These are phyloP conservation scores for Calcarisporium arbuscula DNA, from an alignment of 2,329 filamentous ascomycete genomes.

Conservation along the genomic window DNA sequence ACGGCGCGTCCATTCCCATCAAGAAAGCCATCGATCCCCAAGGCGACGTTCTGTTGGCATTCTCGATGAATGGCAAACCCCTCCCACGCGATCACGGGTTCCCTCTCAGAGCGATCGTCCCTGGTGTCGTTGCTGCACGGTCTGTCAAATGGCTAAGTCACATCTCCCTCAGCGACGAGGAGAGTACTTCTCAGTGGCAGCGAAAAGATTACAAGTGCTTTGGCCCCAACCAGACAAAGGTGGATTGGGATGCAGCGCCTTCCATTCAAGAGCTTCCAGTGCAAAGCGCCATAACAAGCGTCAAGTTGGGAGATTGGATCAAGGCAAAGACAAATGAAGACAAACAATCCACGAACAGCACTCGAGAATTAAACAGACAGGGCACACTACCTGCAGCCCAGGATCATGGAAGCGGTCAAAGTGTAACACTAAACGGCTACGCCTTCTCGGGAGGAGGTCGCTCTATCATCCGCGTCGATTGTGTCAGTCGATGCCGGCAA, in stretches of 20 bases:
- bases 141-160: slow-evolving; percentile 64
- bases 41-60: slow-evolving; percentile 60
- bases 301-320: slow-evolving; percentile 35
- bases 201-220: slow-evolving; percentile 64
- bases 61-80: slow-evolving; percentile 59
- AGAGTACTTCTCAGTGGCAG: slow-evolving; percentile 61
- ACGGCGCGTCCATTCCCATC: slow-evolving; percentile 56
- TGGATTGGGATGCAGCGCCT: slow-evolving; percentile 57
- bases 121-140: slow-evolving; percentile 60
- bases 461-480: slow-evolving; percentile 60
- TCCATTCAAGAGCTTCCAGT: slow-evolving; percentile 64
- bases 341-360: not conserved
- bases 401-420: slow-evolving; percentile 11
- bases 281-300: slow-evolving; percentile 57
- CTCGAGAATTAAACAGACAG: not conserved
- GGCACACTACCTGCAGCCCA: not conserved
- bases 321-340: not conserved
- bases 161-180: slow-evolving; percentile 59
- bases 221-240: slow-evolving; percentile 53
- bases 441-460: slow-evolving; percentile 63
- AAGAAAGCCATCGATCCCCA: slow-evolving; percentile 50
- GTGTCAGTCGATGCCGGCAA: slow-evolving; percentile 56
- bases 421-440: slow-evolving; percentile 52
- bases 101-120: slow-evolving; percentile 55
- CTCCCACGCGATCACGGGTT: slow-evolving; percentile 61